Evolutionary conservation across 495 filamentous ascomycete genomes (phyloP), one percentile per base, ranked within the genome.

Genomic region (Poronia punctata): DNA sequence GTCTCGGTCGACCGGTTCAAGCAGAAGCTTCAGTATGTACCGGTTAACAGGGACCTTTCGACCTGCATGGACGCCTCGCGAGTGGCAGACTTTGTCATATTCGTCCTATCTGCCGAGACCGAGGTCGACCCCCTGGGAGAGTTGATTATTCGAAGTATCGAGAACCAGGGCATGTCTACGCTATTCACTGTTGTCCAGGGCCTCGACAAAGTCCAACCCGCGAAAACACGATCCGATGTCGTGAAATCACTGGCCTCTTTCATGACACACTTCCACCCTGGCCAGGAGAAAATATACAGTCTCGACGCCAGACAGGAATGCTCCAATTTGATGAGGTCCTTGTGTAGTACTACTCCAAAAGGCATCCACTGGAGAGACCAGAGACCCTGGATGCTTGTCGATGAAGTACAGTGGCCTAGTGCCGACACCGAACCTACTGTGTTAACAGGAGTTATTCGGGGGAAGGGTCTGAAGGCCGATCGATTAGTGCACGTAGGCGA

Each of bases 301-400:
- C 70, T 93, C 31, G 87, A 94, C 49, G 86, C 80, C 7, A 67
- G 82, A 56, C 88, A 93, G 56, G 92, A 98, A 57, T 88, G 83
- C 57, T 75, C 83, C 7, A 96, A 95, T 52, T 65, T 90, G 10
- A 84, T 96, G 57, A 79, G 93, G 15, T 88, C 86, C 14, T 63
- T 98, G 11, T 98, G 92, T 64, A 93, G 82, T 38, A 82, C 80
- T 5, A 87, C 79, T 7, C 90, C 93, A 16, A 96, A 94, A 62
- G 93, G 93, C 7, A 74, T 98, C 14, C 70, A 78, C 31, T 98
- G 92, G 92, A 78, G 93, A 52, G 93, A 97, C 43, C 82, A 93
- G 44, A 72, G 92, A 45, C 90, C 86, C 48, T 98, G 90, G 83
- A 86, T 98, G 81, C 67, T 94, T 17, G 78, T 88, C 6, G 90